Evolutionary conservation across 1,284 basidiomycete genomes (phyloP).

Genomic region (Apiotrichum gamsii): DNA sequence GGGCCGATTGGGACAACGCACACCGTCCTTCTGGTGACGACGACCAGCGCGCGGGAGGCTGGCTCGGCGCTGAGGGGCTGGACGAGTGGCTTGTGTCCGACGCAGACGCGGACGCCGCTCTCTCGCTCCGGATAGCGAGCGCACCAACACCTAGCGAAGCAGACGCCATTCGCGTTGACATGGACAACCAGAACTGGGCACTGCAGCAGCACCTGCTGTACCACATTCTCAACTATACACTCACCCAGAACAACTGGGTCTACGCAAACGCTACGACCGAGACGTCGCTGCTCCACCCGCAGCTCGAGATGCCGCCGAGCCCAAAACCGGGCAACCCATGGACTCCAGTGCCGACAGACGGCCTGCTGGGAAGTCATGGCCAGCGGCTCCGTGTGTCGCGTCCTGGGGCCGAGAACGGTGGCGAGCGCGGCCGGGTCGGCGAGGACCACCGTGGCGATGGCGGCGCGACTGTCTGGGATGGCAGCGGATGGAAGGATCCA

Average conservation of each 20-base stretch:
- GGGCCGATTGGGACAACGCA: slow-evolving; percentile 49
- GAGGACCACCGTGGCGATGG: slow-evolving; percentile 65
- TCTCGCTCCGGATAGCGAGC: not conserved
- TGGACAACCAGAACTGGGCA: slow-evolving; percentile 64
- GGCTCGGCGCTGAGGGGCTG: slow-evolving; percentile 30
- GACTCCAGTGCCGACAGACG: slow-evolving; percentile 65
- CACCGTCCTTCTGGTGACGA: slow-evolving; percentile 20
- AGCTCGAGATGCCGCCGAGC: slow-evolving; percentile 49
- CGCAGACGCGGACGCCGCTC: not conserved
- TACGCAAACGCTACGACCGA: slow-evolving; percentile 36
- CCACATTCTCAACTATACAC: slow-evolving; percentile 82
- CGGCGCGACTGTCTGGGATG: slow-evolving; percentile 51
- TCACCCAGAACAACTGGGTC: slow-evolving; percentile 46
- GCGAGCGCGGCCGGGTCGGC: slow-evolving; percentile 55
- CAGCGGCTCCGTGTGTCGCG: slow-evolving; percentile 66
- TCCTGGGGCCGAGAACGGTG: slow-evolving; percentile 47
- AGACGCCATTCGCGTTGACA: slow-evolving; percentile 7
- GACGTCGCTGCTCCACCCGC: slow-evolving; percentile 68
- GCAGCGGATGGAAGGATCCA: slow-evolving; percentile 30
- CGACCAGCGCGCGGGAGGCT: slow-evolving; percentile 12
- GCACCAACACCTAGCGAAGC: slow-evolving; percentile 28
- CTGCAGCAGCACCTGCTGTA: slow-evolving; percentile 90
- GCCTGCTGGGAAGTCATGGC: slow-evolving; percentile 71
- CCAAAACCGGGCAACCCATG: slow-evolving; percentile 75
- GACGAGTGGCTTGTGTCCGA: slow-evolving; percentile 26